Conservation (phyloP, 345 rosid species). For the Anacardium occidentale region DNA sequence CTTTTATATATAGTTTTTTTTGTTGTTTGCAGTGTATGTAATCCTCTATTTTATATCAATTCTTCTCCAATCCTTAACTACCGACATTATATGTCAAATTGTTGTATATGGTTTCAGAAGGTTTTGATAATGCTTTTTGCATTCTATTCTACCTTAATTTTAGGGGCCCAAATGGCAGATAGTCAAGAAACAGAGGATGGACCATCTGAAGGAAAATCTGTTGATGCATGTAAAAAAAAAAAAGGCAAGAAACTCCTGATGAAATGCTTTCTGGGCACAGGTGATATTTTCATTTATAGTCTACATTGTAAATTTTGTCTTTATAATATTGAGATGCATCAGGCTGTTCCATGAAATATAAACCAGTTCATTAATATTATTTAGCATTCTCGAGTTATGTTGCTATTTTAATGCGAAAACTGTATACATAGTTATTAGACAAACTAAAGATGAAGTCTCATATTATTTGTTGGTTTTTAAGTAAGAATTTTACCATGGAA, state of each 20-base stretch:
- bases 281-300: constrained; percentile 20
- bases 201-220: constrained; percentile 25
- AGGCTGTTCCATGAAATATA: constrained; percentile 2
- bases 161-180: constrained; percentile 41
- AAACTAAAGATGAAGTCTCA: too few relatives aligned
- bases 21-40: too few relatives aligned
- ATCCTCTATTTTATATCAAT: background rate
- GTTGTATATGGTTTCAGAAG: background rate
- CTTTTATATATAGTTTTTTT: too few relatives aligned
- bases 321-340: background rate
- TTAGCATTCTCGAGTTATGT: background rate
- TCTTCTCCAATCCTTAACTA: background rate
- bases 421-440: too few relatives aligned
- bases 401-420: background rate
- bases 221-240: constrained; percentile 25
- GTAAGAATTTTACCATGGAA: background rate
- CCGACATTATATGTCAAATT: background rate
- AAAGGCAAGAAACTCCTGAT: constrained; percentile 45
- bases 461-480: background rate
- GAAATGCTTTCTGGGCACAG: constrained; percentile 75
- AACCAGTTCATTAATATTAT: background rate
- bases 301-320: background rate
- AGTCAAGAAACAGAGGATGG: constrained; percentile 25
- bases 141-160: constrained; percentile 1
- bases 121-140: background rate